Evolutionary conservation across 768 basidiomycete species (phyloP), one percentile per base, ranked within the genome.

Genomic region (Terana coerulea): DNA sequence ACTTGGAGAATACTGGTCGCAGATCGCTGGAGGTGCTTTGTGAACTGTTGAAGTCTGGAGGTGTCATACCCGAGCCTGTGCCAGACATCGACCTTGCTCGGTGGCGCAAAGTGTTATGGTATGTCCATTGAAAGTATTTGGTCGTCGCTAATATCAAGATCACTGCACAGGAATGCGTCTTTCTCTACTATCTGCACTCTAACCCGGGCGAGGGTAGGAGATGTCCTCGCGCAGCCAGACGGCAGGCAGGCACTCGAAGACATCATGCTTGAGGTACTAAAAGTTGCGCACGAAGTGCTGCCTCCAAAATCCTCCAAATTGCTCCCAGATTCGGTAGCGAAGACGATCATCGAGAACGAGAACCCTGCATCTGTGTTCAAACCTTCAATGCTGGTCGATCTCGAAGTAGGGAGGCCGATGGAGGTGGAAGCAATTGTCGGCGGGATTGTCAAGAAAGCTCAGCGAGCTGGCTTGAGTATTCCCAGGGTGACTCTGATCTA

Each of bases 381-480:
- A 47, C 71, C 71, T 1, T 67, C 65, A 2, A 72, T 71, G 70
- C 61, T 69, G 1, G 66, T 70, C 9, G 70, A 72, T 46, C 53
- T 70, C 49, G 70, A 71, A 33, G 57, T 58, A n/a, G 63, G 63
- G 5, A 55, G 68, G 30, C 70, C 70, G 14, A 67, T 72, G 61
- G 71, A 72, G 53, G 59, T 72, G 12, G 69, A 72, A 42, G 70
- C 65, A 15, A 72, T 72, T 35, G 55, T 72, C 9, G 62, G 62
- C 15, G 62, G 62, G 0, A 59, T 64, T 5, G 40, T 61, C n/a
- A 60, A 50, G 35, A 34, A 55, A 25, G 62, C 59, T 9, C 45
- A 44, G 47, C 35, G 35, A 1, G 45, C 47, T 26, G 50, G 52
- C 9, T 50, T 61, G 26, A 25, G 11, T 5, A 57, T 53, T 5